These are phyloP conservation scores for Lupinus albus DNA, from an alignment of 306 rosid genomes.

Conservation along the genomic window DNA sequence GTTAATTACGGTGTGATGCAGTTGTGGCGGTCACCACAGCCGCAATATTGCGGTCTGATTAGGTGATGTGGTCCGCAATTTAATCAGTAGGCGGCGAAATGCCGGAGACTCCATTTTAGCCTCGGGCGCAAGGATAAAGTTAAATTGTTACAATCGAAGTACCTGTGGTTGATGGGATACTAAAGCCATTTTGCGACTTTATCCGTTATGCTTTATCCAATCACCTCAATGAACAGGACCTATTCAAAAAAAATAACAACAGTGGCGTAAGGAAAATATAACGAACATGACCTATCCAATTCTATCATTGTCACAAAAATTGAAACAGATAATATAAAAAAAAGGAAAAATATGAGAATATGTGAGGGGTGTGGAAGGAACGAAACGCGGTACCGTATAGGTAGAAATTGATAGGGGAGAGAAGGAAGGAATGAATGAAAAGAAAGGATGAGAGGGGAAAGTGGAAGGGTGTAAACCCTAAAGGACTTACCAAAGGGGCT, in stretches of 20 bases:
- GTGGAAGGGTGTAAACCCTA: neutral
- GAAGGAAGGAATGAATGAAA: no score
- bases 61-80: no score
- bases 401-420: no score
- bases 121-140: no score
- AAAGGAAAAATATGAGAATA: neutral
- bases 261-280: no score
- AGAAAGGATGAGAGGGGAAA: neutral
- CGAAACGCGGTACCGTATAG: neutral
- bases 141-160: slow-evolving; percentile 32
- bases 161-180: slow-evolving; percentile 82
- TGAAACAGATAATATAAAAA: neutral
- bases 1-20: no score
- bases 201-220: slow-evolving; percentile 45
- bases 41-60: no score
- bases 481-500: neutral
- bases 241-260: slow-evolving; percentile 41
- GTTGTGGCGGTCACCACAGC: no score
- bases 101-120: no score
- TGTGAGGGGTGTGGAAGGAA: neutral
- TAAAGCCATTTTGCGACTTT: slow-evolving; percentile 61
- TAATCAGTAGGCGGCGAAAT: no score
- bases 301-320: neutral
- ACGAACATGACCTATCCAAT: no score
- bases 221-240: slow-evolving; percentile 50